Evolutionary conservation across 2,329 filamentous ascomycete species (phyloP).

Genomic region (Epichloe festucae): DNA sequence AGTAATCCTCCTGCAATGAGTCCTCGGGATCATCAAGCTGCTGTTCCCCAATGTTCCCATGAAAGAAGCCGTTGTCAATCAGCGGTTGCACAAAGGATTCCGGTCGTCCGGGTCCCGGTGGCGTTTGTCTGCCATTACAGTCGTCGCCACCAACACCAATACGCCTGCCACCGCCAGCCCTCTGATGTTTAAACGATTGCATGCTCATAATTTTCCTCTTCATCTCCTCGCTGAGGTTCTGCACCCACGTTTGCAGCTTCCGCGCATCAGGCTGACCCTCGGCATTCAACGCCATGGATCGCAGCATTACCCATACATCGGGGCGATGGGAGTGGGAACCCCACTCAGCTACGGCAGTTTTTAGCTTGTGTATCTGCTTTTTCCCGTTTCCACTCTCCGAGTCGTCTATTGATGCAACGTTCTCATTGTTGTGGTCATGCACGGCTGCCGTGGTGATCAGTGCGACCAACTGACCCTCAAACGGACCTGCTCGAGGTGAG

Average conservation of each 20-base stretch:
- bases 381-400: constrained; percentile 28
- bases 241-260: constrained; percentile 38
- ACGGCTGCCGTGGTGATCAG: constrained; percentile 26
- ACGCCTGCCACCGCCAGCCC: background rate
- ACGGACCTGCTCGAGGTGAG: constrained; percentile 34
- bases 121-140: constrained; percentile 14
- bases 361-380: constrained; percentile 28
- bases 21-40: constrained; percentile 1
- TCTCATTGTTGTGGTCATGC: constrained; percentile 8
- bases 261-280: constrained; percentile 28
- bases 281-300: constrained; percentile 30
- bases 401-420: constrained; percentile 18
- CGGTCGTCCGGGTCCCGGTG: background rate
- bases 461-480: constrained; percentile 36
- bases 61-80: background rate
- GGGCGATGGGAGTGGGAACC: constrained; percentile 22
- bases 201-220: constrained; percentile 33
- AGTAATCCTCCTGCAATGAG: constrained; percentile 21
- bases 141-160: background rate
- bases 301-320: constrained; percentile 34
- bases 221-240: constrained; percentile 35
- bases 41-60: background rate
- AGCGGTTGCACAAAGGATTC: constrained; percentile 4
- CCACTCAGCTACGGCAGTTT: constrained; percentile 26
- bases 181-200: constrained; percentile 28